A percentile compares a stretch with the other conserved stretches of the same genome.
phyloP scores from a whole-genome alignment of 768 basidiomycete species.

The Termitomyces eurrhizus region DNA sequence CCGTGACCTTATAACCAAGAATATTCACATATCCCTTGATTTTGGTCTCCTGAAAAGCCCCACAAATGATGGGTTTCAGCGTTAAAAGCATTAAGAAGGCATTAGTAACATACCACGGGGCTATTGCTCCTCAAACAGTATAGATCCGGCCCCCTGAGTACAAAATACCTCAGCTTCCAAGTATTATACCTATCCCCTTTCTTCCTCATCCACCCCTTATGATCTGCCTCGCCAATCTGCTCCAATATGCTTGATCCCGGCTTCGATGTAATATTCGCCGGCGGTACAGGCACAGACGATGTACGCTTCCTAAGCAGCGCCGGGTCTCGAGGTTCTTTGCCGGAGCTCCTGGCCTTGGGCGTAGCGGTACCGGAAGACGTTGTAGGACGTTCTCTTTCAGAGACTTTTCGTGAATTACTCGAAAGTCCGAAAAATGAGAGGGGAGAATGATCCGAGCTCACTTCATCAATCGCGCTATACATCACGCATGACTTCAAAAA shows the following conservation, averaged over 20 bases:
- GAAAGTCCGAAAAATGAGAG: constrained; percentile 50
- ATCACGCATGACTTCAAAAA: not conserved
- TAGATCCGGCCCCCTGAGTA: constrained; percentile 88
- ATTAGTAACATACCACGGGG: constrained; percentile 38
- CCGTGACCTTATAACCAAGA: constrained; percentile 85
- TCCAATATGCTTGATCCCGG: constrained; percentile 75
- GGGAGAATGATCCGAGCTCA: constrained; percentile 22
- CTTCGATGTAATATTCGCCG: constrained; percentile 31
- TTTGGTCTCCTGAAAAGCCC: constrained; percentile 69
- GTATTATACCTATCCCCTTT: constrained; percentile 88
- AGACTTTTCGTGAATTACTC: constrained; percentile 35
- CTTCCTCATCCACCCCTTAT: constrained; percentile 94
- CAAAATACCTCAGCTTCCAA: constrained; percentile 91
- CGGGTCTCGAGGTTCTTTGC: constrained; percentile 31
- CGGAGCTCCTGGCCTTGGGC: constrained; percentile 17
- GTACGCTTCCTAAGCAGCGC: constrained; percentile 56
- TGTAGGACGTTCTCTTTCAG: constrained; percentile 26
- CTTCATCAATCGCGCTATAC: constrained; percentile 28
- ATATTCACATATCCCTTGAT: constrained; percentile 97
- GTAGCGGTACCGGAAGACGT: not conserved
- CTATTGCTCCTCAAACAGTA: constrained; percentile 82
- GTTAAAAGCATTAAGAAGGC: constrained; percentile 9
- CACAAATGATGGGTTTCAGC: not conserved
- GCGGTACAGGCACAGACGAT: constrained; percentile 26
- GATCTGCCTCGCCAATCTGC: constrained; percentile 89